A percentile compares a stretch with the other conserved stretches of the same genome.
Conservation (phyloP, 306 rosid species). For the Citrullus amarus region DNA sequence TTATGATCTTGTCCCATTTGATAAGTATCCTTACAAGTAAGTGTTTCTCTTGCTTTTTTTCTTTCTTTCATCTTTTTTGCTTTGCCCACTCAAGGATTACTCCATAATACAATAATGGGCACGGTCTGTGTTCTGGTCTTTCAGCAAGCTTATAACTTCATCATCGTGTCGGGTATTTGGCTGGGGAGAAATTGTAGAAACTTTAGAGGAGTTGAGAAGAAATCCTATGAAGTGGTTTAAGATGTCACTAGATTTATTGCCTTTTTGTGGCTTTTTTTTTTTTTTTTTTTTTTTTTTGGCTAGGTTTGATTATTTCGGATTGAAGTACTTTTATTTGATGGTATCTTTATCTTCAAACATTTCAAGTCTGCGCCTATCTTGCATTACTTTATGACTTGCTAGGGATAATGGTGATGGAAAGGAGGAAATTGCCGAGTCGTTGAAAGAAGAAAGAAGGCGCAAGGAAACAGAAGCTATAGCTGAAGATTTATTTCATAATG, state of each 20-base stretch:
- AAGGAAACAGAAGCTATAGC: constrained; percentile 75
- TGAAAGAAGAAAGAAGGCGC: constrained; percentile 62
- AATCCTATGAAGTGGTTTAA: neutral
- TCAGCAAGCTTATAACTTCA: too few relatives aligned
- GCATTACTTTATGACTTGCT: constrained; percentile 5
- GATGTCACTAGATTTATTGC: neutral
- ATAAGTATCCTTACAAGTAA: constrained; percentile 69
- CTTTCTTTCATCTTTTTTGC: too few relatives aligned
- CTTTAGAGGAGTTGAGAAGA: too few relatives aligned
- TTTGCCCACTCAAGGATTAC: neutral
- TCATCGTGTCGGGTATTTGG: too few relatives aligned
- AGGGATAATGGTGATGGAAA: constrained; percentile 56
- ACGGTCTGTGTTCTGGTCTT: too few relatives aligned
- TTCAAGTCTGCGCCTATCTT: neutral
- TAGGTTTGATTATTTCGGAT: too few relatives aligned
- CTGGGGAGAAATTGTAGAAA: too few relatives aligned
- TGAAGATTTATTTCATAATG: constrained; percentile 71
- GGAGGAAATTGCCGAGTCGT: constrained; percentile 40
- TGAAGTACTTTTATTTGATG: neutral
- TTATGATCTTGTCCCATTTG: constrained; percentile 59
- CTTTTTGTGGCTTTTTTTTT: neutral
- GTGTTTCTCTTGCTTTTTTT: neutral
- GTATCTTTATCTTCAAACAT: neutral
- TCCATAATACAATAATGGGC: too few relatives aligned
- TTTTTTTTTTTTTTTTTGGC: neutral